Percentiles rank a stretch among this genome's conserved stretches.
Evolutionary conservation across 1,284 basidiomycete species (phyloP).

Genomic region (Amylostereum chailletii): DNA sequence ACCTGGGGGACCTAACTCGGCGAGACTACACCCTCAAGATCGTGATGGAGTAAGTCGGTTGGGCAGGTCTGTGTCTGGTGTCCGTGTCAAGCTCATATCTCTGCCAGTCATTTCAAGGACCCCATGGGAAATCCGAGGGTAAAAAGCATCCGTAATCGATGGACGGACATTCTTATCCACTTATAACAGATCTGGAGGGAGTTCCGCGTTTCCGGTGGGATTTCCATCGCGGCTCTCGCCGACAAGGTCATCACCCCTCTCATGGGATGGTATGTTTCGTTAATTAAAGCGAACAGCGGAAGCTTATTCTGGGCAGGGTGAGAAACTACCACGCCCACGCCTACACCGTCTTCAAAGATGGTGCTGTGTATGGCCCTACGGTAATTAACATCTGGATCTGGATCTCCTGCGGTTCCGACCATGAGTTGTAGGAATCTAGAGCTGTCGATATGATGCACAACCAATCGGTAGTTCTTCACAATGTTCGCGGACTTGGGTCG

Average conservation of each 20-base stretch:
- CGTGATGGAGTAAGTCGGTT: background rate
- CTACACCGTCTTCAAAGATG: slow-evolving; percentile 9
- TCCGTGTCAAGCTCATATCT: background rate
- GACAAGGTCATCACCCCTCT: slow-evolving; percentile 11
- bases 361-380: slow-evolving; percentile 9
- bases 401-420: background rate
- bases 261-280: slow-evolving; percentile 8
- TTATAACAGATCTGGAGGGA: slow-evolving; percentile 5
- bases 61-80: background rate
- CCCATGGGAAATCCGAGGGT: background rate
- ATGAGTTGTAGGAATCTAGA: slow-evolving; percentile 2
- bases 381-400: background rate
- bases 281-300: background rate
- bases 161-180: background rate
- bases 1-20: slow-evolving; percentile 7
- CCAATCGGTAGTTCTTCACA: background rate
- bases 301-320: slow-evolving; percentile 1
- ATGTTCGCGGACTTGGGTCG: background rate
- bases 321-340: slow-evolving; percentile 11
- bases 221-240: slow-evolving; percentile 8
- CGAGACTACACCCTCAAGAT: slow-evolving; percentile 9
- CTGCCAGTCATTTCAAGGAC: slow-evolving; percentile 1
- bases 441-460: slow-evolving; percentile 10
- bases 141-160: background rate
- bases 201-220: slow-evolving; percentile 9